Conservation (phyloP, 2,329 filamentous ascomycete genomes). For the Penicillium polonicum region DNA sequence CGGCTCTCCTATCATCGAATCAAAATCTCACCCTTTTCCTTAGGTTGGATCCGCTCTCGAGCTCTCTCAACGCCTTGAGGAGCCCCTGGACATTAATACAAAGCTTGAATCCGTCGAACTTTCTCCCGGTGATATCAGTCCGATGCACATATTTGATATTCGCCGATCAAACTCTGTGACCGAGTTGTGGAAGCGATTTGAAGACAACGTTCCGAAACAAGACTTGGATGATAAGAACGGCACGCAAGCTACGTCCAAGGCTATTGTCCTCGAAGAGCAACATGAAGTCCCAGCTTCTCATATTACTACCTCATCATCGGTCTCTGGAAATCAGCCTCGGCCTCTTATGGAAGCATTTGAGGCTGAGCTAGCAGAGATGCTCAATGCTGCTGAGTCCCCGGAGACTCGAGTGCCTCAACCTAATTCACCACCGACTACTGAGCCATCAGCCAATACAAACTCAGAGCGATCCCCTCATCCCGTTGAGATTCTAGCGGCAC, state of each 20-base stretch:
- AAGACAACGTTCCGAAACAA: slow-evolving; percentile 13
- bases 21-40: slow-evolving; percentile 15
- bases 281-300: slow-evolving; percentile 15
- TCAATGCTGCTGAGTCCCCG: slow-evolving; percentile 23
- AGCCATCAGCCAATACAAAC: slow-evolving; percentile 10
- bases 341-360: slow-evolving; percentile 43
- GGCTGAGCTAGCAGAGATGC: slow-evolving; percentile 38
- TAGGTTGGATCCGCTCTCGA: slow-evolving; percentile 50
- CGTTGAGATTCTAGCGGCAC: slow-evolving; percentile 31
- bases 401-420: slow-evolving; percentile 12
- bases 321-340: slow-evolving; percentile 24
- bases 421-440: slow-evolving; percentile 11
- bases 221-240: slow-evolving; percentile 2
- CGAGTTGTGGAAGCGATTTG: slow-evolving; percentile 40
- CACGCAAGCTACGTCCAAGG: not conserved
- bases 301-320: slow-evolving; percentile 1
- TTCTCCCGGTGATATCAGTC: slow-evolving; percentile 18
- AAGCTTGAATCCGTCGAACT: slow-evolving; percentile 10
- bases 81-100: slow-evolving; percentile 31
- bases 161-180: slow-evolving; percentile 40
- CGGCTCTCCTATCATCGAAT: too few relatives aligned
- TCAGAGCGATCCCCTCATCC: slow-evolving; percentile 24
- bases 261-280: not conserved
- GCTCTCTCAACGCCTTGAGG: slow-evolving; percentile 47
- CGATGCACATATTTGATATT: slow-evolving; percentile 50